These are phyloP conservation scores for Candida sp. DNA, from an alignment of 1,139 yeast genomes.

Conservation along the genomic window DNA sequence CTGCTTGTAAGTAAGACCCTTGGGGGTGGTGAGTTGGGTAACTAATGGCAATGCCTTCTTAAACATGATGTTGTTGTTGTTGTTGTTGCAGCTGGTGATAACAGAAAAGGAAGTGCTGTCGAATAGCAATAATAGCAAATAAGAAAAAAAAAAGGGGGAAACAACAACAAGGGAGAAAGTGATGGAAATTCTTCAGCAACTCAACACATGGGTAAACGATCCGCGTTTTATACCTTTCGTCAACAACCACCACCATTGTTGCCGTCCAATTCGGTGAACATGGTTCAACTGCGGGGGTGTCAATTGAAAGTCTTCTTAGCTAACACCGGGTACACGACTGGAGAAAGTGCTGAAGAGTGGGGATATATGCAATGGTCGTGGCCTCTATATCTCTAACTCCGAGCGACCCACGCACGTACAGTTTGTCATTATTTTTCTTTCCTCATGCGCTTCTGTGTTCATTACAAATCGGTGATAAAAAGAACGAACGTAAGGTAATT, in stretches of 20 bases:
- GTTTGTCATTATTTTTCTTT: too few relatives aligned
- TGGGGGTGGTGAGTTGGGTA: constrained; percentile 61
- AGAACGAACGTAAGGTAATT: too few relatives aligned
- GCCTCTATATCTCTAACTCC: neutral
- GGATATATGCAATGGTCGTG: neutral
- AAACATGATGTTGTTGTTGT: neutral
- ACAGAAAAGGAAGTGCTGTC: neutral
- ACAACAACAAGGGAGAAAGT: neutral
- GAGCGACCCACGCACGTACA: neutral
- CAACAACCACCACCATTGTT: neutral
- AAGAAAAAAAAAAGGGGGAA: neutral
- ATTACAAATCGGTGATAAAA: too few relatives aligned
- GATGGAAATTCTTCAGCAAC: neutral
- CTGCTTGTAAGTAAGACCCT: constrained; percentile 46
- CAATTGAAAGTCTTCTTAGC: neutral
- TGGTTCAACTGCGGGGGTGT: neutral
- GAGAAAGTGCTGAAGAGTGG: neutral
- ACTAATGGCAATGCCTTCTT: constrained; percentile 38
- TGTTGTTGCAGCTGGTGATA: too few relatives aligned
- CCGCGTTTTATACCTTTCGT: neutral
- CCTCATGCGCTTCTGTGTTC: too few relatives aligned
- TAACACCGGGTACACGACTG: neutral
- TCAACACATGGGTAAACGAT: neutral
- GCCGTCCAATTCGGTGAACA: neutral
- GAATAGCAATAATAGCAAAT: neutral